Evolutionary conservation across 73 alveolate species (phyloP).

Genomic region (Effrenium voratum): DNA sequence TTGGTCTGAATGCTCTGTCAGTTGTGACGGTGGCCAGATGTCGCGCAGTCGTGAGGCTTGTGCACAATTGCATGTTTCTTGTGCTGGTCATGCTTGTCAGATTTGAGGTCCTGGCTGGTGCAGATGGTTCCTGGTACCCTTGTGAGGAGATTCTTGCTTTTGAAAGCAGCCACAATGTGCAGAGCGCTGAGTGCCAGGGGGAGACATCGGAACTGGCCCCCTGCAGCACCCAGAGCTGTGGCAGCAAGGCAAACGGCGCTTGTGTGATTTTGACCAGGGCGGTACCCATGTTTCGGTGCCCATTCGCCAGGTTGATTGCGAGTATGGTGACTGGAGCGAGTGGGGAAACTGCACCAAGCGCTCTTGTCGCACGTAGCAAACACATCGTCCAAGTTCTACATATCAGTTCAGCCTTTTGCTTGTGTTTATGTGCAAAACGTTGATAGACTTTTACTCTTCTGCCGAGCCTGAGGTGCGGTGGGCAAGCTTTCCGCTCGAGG

Average conservation of each 20-base stretch:
- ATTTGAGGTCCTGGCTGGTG: conserved; percentile 39
- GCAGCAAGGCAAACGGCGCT: conserved; percentile 3
- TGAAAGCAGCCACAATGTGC: background rate
- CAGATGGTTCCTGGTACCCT: conserved; percentile 63
- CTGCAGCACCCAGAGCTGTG: conserved; percentile 22
- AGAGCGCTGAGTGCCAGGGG: background rate
- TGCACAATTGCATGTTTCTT: background rate
- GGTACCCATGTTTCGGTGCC: background rate
- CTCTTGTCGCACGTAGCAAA: background rate
- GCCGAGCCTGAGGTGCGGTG: conserved; percentile 68
- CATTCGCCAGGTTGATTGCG: conserved; percentile 49
- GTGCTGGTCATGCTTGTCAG: background rate
- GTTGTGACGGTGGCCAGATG: conserved; percentile 79
- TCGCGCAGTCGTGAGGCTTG: conserved; percentile 65
- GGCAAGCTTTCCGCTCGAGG: conserved; percentile 67
- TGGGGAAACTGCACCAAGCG: conserved; percentile 91
- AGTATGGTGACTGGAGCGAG: conserved; percentile 35
- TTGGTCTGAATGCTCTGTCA: conserved; percentile 64
- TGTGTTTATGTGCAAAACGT: no score
- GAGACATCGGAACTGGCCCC: conserved; percentile 33
- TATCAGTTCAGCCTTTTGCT: no score
- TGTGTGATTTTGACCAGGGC: background rate
- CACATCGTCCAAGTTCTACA: no score
- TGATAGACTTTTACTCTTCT: no score
- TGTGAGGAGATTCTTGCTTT: conserved; percentile 4